Evolutionary conservation across 768 basidiomycete genomes (phyloP).

Genomic region (Mycena polygramma): DNA sequence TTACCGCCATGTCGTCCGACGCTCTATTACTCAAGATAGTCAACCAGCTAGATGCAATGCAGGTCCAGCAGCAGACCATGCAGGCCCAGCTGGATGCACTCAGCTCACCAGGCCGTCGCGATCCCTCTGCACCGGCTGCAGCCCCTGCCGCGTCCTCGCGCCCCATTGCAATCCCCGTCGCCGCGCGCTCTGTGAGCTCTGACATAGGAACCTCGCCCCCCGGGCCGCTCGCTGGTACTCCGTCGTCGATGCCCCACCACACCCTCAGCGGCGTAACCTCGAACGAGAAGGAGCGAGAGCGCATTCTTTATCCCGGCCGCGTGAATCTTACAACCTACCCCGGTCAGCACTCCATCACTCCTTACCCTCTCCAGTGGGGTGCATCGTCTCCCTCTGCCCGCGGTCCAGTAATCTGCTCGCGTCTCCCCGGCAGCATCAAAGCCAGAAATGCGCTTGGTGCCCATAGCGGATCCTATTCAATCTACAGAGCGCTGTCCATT

Average conservation of each 20-base stretch:
- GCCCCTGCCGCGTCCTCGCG: constrained; percentile 3
- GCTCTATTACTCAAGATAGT: constrained; percentile 81
- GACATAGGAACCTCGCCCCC: constrained; percentile 28
- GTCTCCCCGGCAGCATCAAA: constrained; percentile 87
- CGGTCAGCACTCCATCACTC: constrained; percentile 91
- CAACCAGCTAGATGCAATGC: constrained; percentile 75
- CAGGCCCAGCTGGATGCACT: constrained; percentile 76
- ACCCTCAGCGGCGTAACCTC: constrained; percentile 35
- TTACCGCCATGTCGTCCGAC: constrained; percentile 53
- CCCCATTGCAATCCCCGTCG: constrained; percentile 28
- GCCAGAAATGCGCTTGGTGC: constrained; percentile 95
- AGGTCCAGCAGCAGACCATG: constrained; percentile 80
- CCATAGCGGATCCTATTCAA: constrained; percentile 93
- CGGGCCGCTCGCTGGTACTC: constrained; percentile 10
- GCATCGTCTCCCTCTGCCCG: constrained; percentile 72
- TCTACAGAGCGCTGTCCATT: constrained; percentile 93
- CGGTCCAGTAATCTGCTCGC: constrained; percentile 91
- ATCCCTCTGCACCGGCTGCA: constrained; percentile 2
- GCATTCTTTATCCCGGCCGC: constrained; percentile 82
- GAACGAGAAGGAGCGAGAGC: constrained; percentile 78
- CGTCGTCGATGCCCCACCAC: constrained; percentile 40
- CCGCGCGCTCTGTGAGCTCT: not conserved
- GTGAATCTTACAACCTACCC: constrained; percentile 93
- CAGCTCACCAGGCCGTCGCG: not conserved
- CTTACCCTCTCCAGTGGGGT: constrained; percentile 87